Conservation (phyloP, 1,284 basidiomycete species). For the Tranzscheliella williamsii region DNA sequence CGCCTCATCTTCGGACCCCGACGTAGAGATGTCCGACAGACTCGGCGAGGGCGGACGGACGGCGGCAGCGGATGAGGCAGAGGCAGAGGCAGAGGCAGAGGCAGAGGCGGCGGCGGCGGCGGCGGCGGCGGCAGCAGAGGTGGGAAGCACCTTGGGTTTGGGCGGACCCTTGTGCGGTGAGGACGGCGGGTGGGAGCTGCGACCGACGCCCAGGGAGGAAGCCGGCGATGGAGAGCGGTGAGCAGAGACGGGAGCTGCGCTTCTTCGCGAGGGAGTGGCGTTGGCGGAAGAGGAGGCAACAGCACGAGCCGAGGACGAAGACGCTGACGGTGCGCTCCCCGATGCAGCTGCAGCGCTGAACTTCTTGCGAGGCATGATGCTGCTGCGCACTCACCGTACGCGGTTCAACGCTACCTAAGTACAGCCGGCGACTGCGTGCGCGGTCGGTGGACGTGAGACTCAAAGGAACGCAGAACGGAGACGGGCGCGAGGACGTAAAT, state of each 20-base stretch:
- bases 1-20: conserved; percentile 40
- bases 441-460: too few relatives aligned
- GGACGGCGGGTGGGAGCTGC: conserved; percentile 22
- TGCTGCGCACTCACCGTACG: too few relatives aligned
- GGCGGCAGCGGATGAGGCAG: not conserved
- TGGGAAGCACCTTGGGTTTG: too few relatives aligned
- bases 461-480: too few relatives aligned
- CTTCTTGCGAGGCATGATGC: conserved; percentile 27
- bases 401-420: too few relatives aligned
- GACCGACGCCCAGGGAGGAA: conserved; percentile 11
- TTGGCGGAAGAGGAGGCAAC: conserved; percentile 4
- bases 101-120: too few relatives aligned
- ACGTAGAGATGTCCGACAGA: conserved; percentile 47
- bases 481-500: too few relatives aligned
- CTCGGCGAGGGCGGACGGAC: conserved; percentile 13
- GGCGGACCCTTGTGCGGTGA: conserved; percentile 20
- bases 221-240: conserved; percentile 26
- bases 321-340: not conserved
- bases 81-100: too few relatives aligned
- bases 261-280: conserved; percentile 12
- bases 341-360: not conserved
- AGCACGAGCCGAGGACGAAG: conserved; percentile 2
- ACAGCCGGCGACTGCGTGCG: too few relatives aligned
- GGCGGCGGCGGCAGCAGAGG: too few relatives aligned
- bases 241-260: conserved; percentile 1